Evolutionary conservation across 768 basidiomycete genomes (phyloP).

Genomic region (Coprinopsis strossmayeri): DNA sequence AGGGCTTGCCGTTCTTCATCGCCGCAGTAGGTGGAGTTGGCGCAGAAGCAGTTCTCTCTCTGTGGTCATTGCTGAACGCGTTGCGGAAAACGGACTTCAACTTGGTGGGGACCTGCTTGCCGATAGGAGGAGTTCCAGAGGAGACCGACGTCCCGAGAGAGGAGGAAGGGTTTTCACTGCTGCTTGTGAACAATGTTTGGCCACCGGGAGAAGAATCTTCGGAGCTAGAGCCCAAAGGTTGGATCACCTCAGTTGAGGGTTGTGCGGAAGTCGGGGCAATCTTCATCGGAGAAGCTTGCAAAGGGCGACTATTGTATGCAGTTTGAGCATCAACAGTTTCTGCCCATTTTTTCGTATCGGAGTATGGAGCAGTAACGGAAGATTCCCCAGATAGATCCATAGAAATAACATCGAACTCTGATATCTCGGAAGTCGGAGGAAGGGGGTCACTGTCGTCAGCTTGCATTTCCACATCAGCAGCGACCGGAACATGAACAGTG

Average conservation of each 20-base stretch:
- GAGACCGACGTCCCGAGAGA: conserved; percentile 6
- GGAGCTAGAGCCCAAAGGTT: conserved; percentile 4
- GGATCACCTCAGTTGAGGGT: no score
- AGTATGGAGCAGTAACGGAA: conserved; percentile 5
- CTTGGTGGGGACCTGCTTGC: neutral
- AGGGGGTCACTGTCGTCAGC: conserved; percentile 15
- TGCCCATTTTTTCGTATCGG: conserved; percentile 40
- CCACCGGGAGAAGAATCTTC: conserved; percentile 1
- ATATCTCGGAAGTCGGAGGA: conserved; percentile 9
- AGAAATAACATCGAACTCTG: conserved; percentile 10
- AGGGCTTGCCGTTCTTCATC: neutral
- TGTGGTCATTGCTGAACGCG: neutral
- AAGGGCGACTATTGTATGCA: neutral
- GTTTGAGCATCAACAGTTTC: conserved; percentile 21
- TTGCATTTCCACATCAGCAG: conserved; percentile 16
- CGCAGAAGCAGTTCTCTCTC: conserved; percentile 7
- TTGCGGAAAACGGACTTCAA: neutral
- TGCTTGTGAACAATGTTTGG: neutral
- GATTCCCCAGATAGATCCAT: conserved; percentile 3
- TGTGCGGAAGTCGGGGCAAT: no score
- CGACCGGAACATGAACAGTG: conserved; percentile 25
- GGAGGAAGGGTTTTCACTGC: neutral
- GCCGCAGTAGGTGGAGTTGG: neutral
- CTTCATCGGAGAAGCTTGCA: neutral
- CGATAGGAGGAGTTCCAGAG: neutral